A percentile compares a stretch with the other conserved stretches of the same genome.
phyloP scores from a whole-genome alignment of 2,329 filamentous ascomycete genomes.

The Sporothrix globosa region DNA sequence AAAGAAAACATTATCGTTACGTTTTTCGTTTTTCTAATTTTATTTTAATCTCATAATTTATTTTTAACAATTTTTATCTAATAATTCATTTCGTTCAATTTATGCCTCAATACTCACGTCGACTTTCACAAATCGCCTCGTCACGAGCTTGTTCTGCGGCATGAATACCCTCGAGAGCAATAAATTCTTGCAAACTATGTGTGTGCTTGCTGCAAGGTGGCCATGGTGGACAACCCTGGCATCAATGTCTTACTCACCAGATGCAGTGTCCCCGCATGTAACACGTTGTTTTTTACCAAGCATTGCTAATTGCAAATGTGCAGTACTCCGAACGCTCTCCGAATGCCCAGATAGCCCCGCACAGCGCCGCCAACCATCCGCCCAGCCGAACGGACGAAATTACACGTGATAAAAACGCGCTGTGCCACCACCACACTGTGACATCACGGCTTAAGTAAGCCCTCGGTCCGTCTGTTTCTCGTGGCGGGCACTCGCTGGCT shows the following conservation, averaged over 20 bases:
- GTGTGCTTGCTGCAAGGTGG: too few relatives aligned
- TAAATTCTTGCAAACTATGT: too few relatives aligned
- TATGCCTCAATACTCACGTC: too few relatives aligned
- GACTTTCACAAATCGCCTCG: too few relatives aligned
- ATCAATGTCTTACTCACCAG: not conserved
- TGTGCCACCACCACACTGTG: not conserved
- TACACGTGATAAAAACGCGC: constrained; percentile 4
- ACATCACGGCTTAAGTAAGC: constrained; percentile 23
- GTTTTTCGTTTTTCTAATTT: not conserved
- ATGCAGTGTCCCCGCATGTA: too few relatives aligned
- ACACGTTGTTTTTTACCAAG: not conserved
- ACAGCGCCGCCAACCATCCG: not conserved
- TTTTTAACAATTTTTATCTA: not conserved
- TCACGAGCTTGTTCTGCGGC: too few relatives aligned
- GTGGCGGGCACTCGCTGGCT: not conserved
- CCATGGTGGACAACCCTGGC: too few relatives aligned
- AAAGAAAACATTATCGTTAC: not conserved
- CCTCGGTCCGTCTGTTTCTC: constrained; percentile 8
- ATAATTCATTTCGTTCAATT: too few relatives aligned
- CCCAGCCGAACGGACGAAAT: constrained; percentile 4
- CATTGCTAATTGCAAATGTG: constrained; percentile 12
- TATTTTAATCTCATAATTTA: not conserved
- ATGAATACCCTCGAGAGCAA: too few relatives aligned
- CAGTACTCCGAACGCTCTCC: not conserved
- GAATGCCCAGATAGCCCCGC: constrained; percentile 4